phyloP scores from a whole-genome alignment of 495 filamentous ascomycete species.

The Tricharina praecox region DNA sequence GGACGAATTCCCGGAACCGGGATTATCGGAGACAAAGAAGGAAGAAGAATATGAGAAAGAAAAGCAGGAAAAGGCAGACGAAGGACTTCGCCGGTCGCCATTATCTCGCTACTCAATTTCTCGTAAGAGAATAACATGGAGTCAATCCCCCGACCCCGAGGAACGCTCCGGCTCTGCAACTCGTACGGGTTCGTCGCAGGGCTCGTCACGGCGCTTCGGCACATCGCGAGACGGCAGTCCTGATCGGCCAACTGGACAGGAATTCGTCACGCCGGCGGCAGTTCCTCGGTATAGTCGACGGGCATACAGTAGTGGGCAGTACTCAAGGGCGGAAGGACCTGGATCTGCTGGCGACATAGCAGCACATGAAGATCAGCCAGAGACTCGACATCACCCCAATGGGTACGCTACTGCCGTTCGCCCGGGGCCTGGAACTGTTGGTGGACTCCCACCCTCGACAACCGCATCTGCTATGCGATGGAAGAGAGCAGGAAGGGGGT shows the following conservation, averaged over 20 bases:
- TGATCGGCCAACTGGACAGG: conserved; percentile 17
- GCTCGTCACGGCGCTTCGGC: conserved; percentile 2
- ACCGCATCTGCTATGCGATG: conserved; percentile 23
- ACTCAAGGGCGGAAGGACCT: not conserved
- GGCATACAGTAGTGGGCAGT: conserved; percentile 6
- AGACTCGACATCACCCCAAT: conserved; percentile 12
- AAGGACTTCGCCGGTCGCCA: not conserved
- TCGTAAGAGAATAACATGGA: conserved; percentile 20
- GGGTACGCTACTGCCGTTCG: conserved; percentile 18
- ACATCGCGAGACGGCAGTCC: conserved; percentile 13
- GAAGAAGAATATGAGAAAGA: not conserved
- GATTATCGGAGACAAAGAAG: not conserved
- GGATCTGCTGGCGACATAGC: conserved; percentile 15
- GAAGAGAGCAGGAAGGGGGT: conserved; percentile 22
- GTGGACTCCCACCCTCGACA: conserved; percentile 14
- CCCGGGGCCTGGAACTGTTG: conserved; percentile 9
- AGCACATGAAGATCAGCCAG: conserved; percentile 6
- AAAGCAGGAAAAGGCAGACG: not conserved
- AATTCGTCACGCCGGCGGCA: conserved; percentile 23
- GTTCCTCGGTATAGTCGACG: conserved; percentile 15
- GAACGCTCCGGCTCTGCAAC: conserved; percentile 1
- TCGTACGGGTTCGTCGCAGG: conserved; percentile 1
- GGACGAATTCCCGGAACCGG: conserved; percentile 18
- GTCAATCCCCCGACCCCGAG: conserved; percentile 15
- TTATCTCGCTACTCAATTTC: conserved; percentile 1